These are phyloP conservation scores for Xylaria sp. DNA, from an alignment of 495 filamentous ascomycete genomes.

Conservation along the genomic window DNA sequence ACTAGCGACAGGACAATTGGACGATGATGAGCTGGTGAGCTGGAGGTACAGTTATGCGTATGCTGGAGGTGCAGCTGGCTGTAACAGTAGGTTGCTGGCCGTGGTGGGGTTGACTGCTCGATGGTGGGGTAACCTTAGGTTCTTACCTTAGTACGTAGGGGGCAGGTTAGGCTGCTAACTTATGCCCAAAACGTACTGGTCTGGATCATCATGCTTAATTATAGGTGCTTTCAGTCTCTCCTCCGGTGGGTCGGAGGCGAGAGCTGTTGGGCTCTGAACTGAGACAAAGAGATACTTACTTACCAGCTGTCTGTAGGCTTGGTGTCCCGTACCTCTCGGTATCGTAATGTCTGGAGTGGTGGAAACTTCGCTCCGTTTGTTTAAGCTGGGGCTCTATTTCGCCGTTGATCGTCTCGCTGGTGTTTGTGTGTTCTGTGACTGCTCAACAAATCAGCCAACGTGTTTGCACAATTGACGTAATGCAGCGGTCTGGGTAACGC, in stretches of 20 bases:
- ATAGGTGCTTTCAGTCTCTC: not conserved
- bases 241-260: not conserved
- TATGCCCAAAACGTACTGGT: not conserved
- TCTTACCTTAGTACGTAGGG: not conserved
- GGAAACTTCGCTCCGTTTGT: not conserved
- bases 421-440: conserved; percentile 15
- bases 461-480: conserved; percentile 43
- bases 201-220: not conserved
- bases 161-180: conserved; percentile 12
- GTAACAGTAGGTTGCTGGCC: not conserved
- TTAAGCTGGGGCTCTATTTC: not conserved
- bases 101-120: conserved; percentile 4
- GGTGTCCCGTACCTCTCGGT: not conserved
- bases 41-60: not conserved
- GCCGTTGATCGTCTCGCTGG: conserved; percentile 11
- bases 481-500: conserved; percentile 28
- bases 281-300: not conserved
- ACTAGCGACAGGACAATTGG: conserved; percentile 16
- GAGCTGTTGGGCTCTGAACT: not conserved
- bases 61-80: conserved; percentile 5
- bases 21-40: not conserved
- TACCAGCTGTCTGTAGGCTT: not conserved
- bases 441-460: conserved; percentile 28
- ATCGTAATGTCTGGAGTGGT: not conserved
- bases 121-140: conserved; percentile 20